Conservation (phyloP, 208 protist genomes). For the Leishmania tropica region DNA sequence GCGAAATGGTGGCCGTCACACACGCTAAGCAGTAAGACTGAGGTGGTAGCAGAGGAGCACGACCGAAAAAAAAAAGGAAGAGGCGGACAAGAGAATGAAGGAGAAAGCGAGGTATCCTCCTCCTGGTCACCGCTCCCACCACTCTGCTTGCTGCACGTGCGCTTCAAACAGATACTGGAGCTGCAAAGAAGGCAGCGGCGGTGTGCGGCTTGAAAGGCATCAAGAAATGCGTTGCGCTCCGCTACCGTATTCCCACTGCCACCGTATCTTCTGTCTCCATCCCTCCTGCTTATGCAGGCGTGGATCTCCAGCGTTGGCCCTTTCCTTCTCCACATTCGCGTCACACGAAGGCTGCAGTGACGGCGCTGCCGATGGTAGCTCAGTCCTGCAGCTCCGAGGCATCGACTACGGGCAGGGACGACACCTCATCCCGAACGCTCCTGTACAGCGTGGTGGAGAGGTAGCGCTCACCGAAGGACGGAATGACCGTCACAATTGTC, state of each 20-base stretch:
- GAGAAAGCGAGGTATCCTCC: not conserved
- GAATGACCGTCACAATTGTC: conserved; percentile 89
- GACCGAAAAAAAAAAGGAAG: not conserved
- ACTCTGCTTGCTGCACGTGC: not conserved
- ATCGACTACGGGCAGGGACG: conserved; percentile 70
- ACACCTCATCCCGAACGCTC: conserved; percentile 67
- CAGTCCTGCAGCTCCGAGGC: conserved; percentile 60
- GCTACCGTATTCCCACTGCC: not conserved
- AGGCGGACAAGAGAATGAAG: not conserved
- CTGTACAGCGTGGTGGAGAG: conserved; percentile 84
- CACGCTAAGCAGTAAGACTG: not conserved
- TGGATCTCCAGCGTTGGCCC: not conserved
- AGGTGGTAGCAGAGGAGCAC: not conserved
- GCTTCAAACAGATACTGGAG: not conserved
- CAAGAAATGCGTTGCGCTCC: not conserved
- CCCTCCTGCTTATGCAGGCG: not conserved
- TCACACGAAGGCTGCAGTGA: conserved; percentile 8
- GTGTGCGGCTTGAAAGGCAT: not conserved
- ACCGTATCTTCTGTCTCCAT: not conserved
- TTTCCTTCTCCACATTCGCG: not conserved
- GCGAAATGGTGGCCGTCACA: not conserved
- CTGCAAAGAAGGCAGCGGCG: not conserved
- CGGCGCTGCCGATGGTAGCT: conserved; percentile 24
- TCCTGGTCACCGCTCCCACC: not conserved
- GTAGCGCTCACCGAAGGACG: conserved; percentile 92